A percentile compares a stretch with the other conserved stretches of the same genome.
Conservation (phyloP, 148 eudicot genomes). For the Bassia scoparia region DNA sequence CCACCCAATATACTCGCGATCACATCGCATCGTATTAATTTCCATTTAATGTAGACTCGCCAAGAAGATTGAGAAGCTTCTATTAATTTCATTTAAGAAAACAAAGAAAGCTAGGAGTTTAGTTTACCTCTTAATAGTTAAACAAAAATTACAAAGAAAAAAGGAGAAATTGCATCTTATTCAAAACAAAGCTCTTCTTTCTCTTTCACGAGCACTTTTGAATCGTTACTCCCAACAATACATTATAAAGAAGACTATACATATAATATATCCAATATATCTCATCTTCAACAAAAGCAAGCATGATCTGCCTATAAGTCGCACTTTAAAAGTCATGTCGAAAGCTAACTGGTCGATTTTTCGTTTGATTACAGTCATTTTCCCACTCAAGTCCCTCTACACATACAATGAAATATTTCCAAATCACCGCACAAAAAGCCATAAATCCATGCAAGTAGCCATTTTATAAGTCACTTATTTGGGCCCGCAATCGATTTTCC, state of each 20-base stretch:
- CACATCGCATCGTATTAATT: no score
- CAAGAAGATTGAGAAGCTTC: no score
- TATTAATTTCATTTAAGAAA: no score
- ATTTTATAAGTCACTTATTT: neutral
- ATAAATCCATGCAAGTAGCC: neutral
- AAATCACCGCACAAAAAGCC: neutral
- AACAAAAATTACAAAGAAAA: no score
- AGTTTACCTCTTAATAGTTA: no score
- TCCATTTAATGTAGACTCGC: no score
- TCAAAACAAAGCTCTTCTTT: neutral
- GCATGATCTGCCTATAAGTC: neutral
- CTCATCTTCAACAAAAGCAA: neutral
- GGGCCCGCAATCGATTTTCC: no score
- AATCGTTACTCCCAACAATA: neutral
- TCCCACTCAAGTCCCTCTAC: neutral
- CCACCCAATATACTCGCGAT: no score
- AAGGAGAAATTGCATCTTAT: conserved; percentile 2
- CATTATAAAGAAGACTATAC: neutral
- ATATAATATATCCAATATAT: neutral
- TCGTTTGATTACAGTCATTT: conserved; percentile 1
- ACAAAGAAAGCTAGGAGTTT: no score
- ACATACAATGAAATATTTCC: neutral
- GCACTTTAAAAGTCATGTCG: conserved; percentile 3
- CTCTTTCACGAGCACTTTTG: neutral
- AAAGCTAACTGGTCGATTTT: conserved; percentile 9